Conservation (phyloP, 148 eudicot genomes). For the Limonium bicolor region DNA sequence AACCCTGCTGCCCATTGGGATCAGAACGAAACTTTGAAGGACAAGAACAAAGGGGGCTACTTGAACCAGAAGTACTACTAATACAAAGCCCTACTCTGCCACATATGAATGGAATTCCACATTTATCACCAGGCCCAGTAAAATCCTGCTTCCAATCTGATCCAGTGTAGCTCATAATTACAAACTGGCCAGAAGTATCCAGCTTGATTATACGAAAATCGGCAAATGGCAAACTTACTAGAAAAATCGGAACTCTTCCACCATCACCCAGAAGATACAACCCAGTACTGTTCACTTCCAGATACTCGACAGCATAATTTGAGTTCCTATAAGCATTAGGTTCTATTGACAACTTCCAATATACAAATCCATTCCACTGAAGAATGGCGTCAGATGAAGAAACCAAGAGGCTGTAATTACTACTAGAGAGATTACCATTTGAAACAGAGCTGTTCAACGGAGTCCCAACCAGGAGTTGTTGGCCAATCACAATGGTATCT, state of each 20-base stretch:
- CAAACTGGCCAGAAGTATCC: slow-evolving; percentile 35
- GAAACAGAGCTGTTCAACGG: slow-evolving; percentile 25
- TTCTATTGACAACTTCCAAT: slow-evolving; percentile 64
- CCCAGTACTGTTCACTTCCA: slow-evolving; percentile 42
- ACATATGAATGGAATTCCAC: slow-evolving; percentile 42
- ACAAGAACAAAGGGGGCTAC: slow-evolving; percentile 37
- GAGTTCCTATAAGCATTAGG: slow-evolving; percentile 23
- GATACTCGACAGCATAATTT: slow-evolving; percentile 24
- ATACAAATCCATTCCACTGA: slow-evolving; percentile 41
- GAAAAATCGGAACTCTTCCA: slow-evolving; percentile 26
- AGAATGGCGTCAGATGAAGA: slow-evolving; percentile 32
- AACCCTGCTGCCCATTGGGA: slow-evolving; percentile 15
- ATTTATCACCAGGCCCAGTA: slow-evolving; percentile 32
- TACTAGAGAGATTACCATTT: slow-evolving; percentile 27
- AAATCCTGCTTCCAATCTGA: slow-evolving; percentile 17
- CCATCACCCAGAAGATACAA: slow-evolving; percentile 30
- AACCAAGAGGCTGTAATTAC: slow-evolving; percentile 33
- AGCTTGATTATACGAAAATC: slow-evolving; percentile 39
- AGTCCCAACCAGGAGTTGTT: slow-evolving; percentile 26
- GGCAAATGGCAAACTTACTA: slow-evolving; percentile 18
- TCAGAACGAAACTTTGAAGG: slow-evolving; percentile 29
- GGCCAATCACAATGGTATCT: slow-evolving; percentile 60
- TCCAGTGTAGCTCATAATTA: slow-evolving; percentile 27
- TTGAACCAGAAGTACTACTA: slow-evolving; percentile 5
- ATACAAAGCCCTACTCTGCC: slow-evolving; percentile 48